These are phyloP conservation scores for Phlebiopsis gigantea DNA, from an alignment of 768 basidiomycete genomes.

Conservation along the genomic window DNA sequence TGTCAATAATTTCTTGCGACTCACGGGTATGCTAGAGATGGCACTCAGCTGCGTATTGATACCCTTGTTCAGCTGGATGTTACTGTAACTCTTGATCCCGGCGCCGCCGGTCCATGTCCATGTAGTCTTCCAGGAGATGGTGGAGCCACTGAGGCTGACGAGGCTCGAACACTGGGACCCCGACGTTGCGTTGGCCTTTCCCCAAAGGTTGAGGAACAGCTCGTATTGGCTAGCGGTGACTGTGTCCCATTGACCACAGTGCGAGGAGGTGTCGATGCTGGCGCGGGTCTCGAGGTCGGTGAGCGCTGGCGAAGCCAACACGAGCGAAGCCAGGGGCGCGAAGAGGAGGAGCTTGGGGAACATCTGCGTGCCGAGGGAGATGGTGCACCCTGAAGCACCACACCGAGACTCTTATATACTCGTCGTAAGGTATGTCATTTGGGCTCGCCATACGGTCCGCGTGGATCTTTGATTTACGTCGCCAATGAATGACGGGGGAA, in stretches of 20 bases:
- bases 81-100: conserved; percentile 58
- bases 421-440: not conserved
- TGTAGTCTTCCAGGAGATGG: conserved; percentile 43
- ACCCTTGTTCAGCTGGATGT: conserved; percentile 45
- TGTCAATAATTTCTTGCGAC: conserved; percentile 18
- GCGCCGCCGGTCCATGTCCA: conserved; percentile 51
- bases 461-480: not conserved
- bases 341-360: not conserved
- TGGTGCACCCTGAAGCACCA: not conserved
- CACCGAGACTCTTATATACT: not conserved
- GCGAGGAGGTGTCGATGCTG: conserved; percentile 22
- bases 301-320: conserved; percentile 7
- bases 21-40: conserved; percentile 51
- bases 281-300: conserved; percentile 12
- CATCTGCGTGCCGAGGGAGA: not conserved
- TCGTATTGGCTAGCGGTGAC: conserved; percentile 42
- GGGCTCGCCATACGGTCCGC: not conserved
- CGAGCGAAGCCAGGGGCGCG: not conserved
- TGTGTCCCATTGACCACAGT: conserved; percentile 48
- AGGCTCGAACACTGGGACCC: conserved; percentile 50
- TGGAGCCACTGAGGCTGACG: conserved; percentile 35
- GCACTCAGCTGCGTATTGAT: conserved; percentile 49
- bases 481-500: not conserved
- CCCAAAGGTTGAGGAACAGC: conserved; percentile 47
- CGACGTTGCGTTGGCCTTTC: conserved; percentile 27